Evolutionary conservation across 768 basidiomycete species (phyloP), one percentile per base, ranked within the genome.

Genomic region (Tephrocybe sp.): DNA sequence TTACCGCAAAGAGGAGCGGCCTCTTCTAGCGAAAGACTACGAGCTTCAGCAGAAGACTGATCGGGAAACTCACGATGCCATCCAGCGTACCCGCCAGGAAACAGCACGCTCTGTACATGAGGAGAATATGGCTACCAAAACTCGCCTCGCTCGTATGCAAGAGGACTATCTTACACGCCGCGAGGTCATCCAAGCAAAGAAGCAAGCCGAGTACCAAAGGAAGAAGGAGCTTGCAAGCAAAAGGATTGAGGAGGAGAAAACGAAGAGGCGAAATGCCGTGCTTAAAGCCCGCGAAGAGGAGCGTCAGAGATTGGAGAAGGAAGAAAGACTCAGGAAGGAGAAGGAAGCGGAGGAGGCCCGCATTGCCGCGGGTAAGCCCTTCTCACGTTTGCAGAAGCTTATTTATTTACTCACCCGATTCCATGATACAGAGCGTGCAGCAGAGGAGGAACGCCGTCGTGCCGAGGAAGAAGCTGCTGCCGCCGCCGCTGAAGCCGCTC

Each of bases 1-100:
- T 0, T 90, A 86, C 70, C 87, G 95, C 57, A 92, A 93, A 66
- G 94, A 93, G 42, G 95, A 98, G 64, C 79, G 84, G 5, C 88
- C 94, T 0, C 75, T 98, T 3, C 78, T 97, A 37, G 80, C 77
- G 1, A 73, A 88, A 57, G 97, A 97, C 67, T 97, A 97, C 63
- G 84, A 86, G 25, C 66, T 72, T 3, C 95, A 99, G 64, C 92
- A 97, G 65, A 77, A 77, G 31, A 73, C 74, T 29, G 94, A 98
- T 69, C 79, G 77, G 13, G 69, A 75, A 31, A 83, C 82, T 1
- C 91, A 90, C 65, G 80, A 88, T 38, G 61, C 68, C 1, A 68
- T 83, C 13, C 84, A 86, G 54, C 71, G 71, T 34, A 65, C 78
- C 0, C 82, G 83, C 24, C 62, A 80, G 19, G 83, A 88, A 49